A percentile compares a stretch with the other conserved stretches of the same genome.
These are phyloP conservation scores for Vachellia collinsii DNA, from an alignment of 306 rosid genomes.

Conservation along the genomic window DNA sequence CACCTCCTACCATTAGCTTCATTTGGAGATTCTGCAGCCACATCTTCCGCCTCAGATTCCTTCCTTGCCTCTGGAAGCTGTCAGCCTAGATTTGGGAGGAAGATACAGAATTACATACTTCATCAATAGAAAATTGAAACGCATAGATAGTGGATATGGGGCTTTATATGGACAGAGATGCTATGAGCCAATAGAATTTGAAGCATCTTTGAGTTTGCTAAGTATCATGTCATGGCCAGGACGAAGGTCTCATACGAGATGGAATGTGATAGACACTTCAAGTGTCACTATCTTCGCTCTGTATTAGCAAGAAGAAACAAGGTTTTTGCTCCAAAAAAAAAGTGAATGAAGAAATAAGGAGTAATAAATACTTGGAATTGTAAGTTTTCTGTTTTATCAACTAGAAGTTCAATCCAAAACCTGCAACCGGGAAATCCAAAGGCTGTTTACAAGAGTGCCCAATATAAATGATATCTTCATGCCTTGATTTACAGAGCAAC, in stretches of 20 bases:
- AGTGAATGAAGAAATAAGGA: neutral
- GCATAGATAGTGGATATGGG: neutral
- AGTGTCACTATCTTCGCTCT: neutral
- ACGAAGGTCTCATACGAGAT: no score
- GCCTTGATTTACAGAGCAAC: neutral
- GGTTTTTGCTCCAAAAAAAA: no score
- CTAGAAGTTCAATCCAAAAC: constrained; percentile 97
- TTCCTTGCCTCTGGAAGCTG: constrained; percentile 98
- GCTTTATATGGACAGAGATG: neutral
- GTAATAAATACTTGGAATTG: constrained; percentile 81
- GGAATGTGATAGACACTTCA: neutral
- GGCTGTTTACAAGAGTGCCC: constrained; percentile 13
- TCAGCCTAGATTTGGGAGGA: constrained; percentile 69
- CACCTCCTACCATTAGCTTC: constrained; percentile 93
- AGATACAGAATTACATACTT: constrained; percentile 2
- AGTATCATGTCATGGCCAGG: neutral
- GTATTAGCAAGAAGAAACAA: no score
- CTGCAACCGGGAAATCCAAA: constrained; percentile 47
- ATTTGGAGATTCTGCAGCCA: constrained; percentile 93
- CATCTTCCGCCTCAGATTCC: constrained; percentile 91
- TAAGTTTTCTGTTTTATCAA: constrained; percentile 91
- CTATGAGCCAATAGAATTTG: neutral
- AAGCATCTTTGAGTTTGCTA: neutral
- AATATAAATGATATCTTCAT: constrained; percentile 13
- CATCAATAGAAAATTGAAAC: neutral